Evolutionary conservation across 768 basidiomycete species (phyloP).

Genomic region (Pleurotus djamor): DNA sequence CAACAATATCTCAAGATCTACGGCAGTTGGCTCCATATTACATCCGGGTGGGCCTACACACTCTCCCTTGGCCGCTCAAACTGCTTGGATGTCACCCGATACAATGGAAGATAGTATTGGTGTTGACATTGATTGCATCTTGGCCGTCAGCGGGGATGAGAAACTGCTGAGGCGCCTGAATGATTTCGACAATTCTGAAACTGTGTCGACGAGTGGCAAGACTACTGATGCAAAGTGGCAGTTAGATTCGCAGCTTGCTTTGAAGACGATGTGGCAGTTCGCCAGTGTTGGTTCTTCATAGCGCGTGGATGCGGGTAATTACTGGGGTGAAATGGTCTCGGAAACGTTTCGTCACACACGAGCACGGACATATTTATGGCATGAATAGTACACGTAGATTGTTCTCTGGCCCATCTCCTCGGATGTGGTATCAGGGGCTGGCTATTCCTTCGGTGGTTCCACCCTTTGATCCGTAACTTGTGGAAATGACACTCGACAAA

Average conservation of each 20-base stretch:
- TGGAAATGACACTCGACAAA: slow-evolving; percentile 25
- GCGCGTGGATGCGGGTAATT: too few relatives aligned
- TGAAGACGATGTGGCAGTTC: slow-evolving; percentile 17
- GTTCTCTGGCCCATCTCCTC: background rate
- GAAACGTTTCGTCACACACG: too few relatives aligned
- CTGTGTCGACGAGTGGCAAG: slow-evolving; percentile 64
- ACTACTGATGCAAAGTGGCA: slow-evolving; percentile 83
- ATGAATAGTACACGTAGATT: background rate
- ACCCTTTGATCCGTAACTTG: background rate
- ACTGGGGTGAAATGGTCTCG: too few relatives aligned
- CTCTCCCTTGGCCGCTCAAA: slow-evolving; percentile 30
- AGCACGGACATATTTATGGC: background rate
- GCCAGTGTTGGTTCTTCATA: slow-evolving; percentile 11
- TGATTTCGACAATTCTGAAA: slow-evolving; percentile 71
- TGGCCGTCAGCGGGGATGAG: slow-evolving; percentile 64
- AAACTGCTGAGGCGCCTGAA: slow-evolving; percentile 74
- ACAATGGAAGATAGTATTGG: slow-evolving; percentile 25
- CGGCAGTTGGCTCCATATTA: slow-evolving; percentile 77
- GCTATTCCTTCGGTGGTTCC: too few relatives aligned
- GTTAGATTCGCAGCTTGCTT: slow-evolving; percentile 33
- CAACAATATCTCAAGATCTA: slow-evolving; percentile 81
- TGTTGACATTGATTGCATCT: slow-evolving; percentile 17
- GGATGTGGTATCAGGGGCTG: background rate
- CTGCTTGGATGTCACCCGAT: slow-evolving; percentile 39
- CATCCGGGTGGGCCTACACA: slow-evolving; percentile 58